phyloP scores from a whole-genome alignment of 345 rosid genomes.

The Brassica rapa region DNA sequence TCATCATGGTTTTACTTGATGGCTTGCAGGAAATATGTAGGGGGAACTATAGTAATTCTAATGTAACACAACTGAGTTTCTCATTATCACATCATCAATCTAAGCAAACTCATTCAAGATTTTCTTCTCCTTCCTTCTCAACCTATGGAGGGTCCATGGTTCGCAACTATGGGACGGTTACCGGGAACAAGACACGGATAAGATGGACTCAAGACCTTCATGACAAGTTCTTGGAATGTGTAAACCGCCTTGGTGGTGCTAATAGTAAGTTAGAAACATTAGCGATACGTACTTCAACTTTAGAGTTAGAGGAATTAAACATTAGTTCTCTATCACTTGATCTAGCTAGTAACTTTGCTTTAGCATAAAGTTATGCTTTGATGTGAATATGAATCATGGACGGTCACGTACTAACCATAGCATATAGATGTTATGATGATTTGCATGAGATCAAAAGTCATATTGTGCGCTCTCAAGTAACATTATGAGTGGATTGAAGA shows the following conservation, averaged over 20 bases:
- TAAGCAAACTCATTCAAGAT: constrained; percentile 27
- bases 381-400: constrained; percentile 18
- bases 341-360: constrained; percentile 1
- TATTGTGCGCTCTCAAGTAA: constrained; percentile 2
- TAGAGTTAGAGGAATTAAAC: constrained; percentile 1
- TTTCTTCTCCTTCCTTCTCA: constrained; percentile 31
- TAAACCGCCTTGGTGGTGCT: constrained; percentile 81
- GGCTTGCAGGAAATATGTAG: constrained; percentile 40
- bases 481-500: background rate
- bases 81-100: constrained; percentile 29
- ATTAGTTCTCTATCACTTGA: background rate
- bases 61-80: constrained; percentile 41
- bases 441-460: constrained; percentile 13
- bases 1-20: constrained; percentile 7
- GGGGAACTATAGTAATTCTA: constrained; percentile 31
- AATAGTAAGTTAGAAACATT: constrained; percentile 48
- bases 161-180: constrained; percentile 25
- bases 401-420: background rate
- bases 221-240: constrained; percentile 79
- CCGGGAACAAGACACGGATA: constrained; percentile 58
- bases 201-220: constrained; percentile 94
- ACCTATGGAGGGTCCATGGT: constrained; percentile 23
- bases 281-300: background rate
- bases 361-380: constrained; percentile 12
- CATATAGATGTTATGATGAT: background rate